Conservation (phyloP, 495 filamentous ascomycete species). For the Niebla homalea region DNA sequence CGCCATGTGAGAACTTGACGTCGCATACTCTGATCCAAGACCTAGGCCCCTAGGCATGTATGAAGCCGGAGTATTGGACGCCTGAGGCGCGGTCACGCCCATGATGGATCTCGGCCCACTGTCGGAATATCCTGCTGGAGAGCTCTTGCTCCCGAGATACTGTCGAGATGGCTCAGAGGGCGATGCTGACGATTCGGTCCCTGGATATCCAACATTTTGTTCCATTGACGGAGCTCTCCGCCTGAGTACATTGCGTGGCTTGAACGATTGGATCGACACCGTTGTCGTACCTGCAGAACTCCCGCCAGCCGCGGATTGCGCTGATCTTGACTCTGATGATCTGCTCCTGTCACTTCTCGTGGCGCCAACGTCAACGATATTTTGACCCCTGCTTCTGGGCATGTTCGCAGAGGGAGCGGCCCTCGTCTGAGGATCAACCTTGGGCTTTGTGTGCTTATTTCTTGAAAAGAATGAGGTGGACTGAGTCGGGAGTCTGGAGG, state of each 20-base stretch:
- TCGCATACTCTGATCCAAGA: slow-evolving; percentile 11
- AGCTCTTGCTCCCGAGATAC: slow-evolving; percentile 5
- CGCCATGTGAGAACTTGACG: slow-evolving; percentile 19
- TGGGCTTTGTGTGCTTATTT: slow-evolving; percentile 7
- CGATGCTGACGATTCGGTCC: slow-evolving; percentile 15
- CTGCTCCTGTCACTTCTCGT: slow-evolving; percentile 3
- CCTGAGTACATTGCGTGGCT: slow-evolving; percentile 13
- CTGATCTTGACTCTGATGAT: not conserved
- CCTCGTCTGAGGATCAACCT: not conserved
- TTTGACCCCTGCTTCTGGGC: slow-evolving; percentile 1
- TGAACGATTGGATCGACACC: slow-evolving; percentile 2
- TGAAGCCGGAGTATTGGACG: slow-evolving; percentile 6
- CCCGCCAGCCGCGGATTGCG: not conserved
- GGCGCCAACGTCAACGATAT: not conserved
- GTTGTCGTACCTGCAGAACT: not conserved
- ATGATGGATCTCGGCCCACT: slow-evolving; percentile 11
- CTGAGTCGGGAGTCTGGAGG: slow-evolving; percentile 10
- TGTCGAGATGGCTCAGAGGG: slow-evolving; percentile 8
- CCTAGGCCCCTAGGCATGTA: slow-evolving; percentile 1
- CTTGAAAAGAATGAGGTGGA: slow-evolving; percentile 16
- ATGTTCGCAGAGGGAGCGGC: slow-evolving; percentile 2
- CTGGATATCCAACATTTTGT: slow-evolving; percentile 10
- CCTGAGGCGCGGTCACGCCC: slow-evolving; percentile 13
- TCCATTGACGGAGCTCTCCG: slow-evolving; percentile 15
- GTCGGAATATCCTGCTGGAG: slow-evolving; percentile 11